Evolutionary conservation across 441 rosid species (phyloP).

Genomic region (Viola pubescens): DNA sequence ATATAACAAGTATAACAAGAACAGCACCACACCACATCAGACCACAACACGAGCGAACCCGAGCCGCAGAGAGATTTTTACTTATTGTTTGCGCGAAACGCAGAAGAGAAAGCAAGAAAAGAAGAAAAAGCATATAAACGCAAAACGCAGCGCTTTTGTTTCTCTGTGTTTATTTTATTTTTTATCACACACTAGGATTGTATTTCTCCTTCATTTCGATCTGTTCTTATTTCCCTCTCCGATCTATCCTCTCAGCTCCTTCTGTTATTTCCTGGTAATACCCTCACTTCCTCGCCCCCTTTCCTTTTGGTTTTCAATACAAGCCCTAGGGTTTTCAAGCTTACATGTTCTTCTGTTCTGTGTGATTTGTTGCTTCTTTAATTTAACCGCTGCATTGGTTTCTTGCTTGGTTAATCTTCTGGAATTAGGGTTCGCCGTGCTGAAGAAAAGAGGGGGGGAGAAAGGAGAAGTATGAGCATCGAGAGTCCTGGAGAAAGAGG

Average conservation of each 20-base stretch:
- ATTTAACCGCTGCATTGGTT: slow-evolving; percentile 47
- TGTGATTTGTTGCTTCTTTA: slow-evolving; percentile 5
- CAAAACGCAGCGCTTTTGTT: too few relatives aligned
- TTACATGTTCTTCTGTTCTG: slow-evolving; percentile 2
- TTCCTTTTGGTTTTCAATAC: not conserved
- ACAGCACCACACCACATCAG: too few relatives aligned
- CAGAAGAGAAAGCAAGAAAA: too few relatives aligned
- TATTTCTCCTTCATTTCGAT: too few relatives aligned
- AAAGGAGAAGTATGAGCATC: slow-evolving; percentile 75
- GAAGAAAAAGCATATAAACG: too few relatives aligned
- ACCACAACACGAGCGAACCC: too few relatives aligned
- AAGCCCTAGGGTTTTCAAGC: slow-evolving; percentile 36
- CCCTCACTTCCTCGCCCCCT: slow-evolving; percentile 6
- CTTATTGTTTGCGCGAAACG: too few relatives aligned
- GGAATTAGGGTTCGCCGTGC: slow-evolving; percentile 14
- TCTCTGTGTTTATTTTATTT: too few relatives aligned
- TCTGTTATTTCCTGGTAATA: slow-evolving; percentile 28
- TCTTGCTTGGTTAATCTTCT: slow-evolving; percentile 6
- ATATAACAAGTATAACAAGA: too few relatives aligned
- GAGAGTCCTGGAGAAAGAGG: slow-evolving; percentile 46
- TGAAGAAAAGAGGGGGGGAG: slow-evolving; percentile 16
- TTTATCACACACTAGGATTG: too few relatives aligned
- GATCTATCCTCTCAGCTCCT: slow-evolving; percentile 32
- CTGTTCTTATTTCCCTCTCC: slow-evolving; percentile 16
- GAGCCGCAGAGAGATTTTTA: too few relatives aligned